Base-by-base conservation (phyloP, 345 rosid species). In the Psidium friedrichsthalianum region DNA sequence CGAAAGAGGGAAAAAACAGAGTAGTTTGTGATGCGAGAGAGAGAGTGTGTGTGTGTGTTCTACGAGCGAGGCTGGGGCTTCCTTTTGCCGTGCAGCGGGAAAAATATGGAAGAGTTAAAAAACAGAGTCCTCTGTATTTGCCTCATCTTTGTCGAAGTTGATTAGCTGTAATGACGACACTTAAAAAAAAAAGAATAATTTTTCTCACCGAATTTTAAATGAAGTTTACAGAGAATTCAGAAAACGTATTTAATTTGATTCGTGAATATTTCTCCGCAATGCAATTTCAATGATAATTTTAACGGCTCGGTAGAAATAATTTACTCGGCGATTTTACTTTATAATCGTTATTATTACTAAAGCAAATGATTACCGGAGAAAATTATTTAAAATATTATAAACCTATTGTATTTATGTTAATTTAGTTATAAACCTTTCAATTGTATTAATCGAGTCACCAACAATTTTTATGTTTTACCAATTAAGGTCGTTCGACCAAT, bases 231-330 rank as follows among this genome's bases (percentile, higher is more conserved):
- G 4, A 4, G 21, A n/a, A 6, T 27, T 4, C 9, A 59, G 20
- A 27, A 27, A n/a, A 59, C 12, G 3, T 15, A 16, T 29, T 29
- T 32, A 32, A 27, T 59, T 27, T 0, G 4, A 27, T 59, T 59
- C 0, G 2, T 0, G 1, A 59, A 59, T n/a, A 27, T 8, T 32
- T 1, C 2, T 32, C 0, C 13, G 12, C 18, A 69, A 3, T 7
- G 12, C 42, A 18, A 1, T 36, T 69, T 32, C 52, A 18, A 64
- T 64, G 44, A 16, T 8, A 0, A 0, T 32, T 64, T 16, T 24
- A 4, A 32, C 5, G 24, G 44, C 76, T 18, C 7, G 0, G 2
- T 2, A 3, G 2, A 22, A 2, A 22, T 5, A 1, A 69, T 21
- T 36, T 32, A 9, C 25, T 18, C 11, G 6, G 7, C 1, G 18